Percentiles rank a stretch among this genome's conserved stretches.
Evolutionary conservation across 805 yeast genomes (phyloP).

Genomic region (Osmozyma mogii): DNA sequence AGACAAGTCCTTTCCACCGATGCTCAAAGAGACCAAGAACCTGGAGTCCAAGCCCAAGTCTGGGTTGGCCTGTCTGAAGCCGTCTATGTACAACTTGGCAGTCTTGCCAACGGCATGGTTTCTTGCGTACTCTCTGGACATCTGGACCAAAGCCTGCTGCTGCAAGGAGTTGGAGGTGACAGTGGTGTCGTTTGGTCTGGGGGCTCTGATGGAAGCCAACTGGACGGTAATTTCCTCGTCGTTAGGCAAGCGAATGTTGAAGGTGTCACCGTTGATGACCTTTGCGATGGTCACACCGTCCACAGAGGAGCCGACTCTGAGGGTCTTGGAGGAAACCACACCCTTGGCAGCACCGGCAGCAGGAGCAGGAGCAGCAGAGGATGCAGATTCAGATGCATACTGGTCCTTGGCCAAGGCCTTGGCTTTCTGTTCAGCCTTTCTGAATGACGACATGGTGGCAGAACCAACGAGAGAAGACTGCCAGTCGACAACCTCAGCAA

Average conservation of each 20-base stretch:
- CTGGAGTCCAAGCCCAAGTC: conserved; percentile 58
- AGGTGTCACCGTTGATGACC: conserved; percentile 63
- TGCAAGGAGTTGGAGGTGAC: conserved; percentile 25
- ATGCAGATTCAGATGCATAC: conserved; percentile 39
- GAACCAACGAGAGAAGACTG: conserved; percentile 67
- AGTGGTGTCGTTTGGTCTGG: conserved; percentile 53
- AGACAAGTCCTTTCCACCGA: conserved; percentile 51
- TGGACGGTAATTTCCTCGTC: conserved; percentile 59
- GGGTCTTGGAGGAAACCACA: conserved; percentile 8
- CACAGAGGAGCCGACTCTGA: conserved; percentile 41
- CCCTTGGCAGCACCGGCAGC: conserved; percentile 9
- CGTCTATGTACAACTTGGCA: conserved; percentile 55
- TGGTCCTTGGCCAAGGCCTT: conserved; percentile 49
- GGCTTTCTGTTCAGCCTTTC: conserved; percentile 61
- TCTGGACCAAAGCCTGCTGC: conserved; percentile 47
- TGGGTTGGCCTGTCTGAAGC: conserved; percentile 48
- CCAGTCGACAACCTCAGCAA: conserved; percentile 75
- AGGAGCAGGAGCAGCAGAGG: conserved; percentile 12
- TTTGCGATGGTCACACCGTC: conserved; percentile 48
- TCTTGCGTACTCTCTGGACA: conserved; percentile 72
- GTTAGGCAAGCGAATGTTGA: conserved; percentile 42
- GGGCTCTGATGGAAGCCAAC: conserved; percentile 68
- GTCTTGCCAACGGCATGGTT: conserved; percentile 61
- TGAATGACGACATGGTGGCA: conserved; percentile 47
- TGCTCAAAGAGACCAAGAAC: conserved; percentile 51